These are phyloP conservation scores for Pleodorina starrii DNA, from an alignment of 139 green algal genomes.

Conservation along the genomic window DNA sequence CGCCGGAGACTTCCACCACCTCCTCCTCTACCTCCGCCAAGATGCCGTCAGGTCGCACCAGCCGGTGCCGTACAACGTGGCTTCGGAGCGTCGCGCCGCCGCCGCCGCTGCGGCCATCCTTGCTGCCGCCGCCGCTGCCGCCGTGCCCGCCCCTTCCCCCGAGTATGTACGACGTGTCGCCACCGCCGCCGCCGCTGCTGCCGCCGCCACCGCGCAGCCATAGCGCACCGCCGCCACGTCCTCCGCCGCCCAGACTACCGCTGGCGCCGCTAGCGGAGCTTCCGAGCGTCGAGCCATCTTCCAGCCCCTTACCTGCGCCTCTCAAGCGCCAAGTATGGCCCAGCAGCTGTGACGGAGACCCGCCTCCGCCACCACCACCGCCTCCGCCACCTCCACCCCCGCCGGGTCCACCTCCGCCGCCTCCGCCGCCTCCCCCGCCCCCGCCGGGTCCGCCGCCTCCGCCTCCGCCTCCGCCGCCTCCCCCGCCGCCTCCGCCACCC, in stretches of 20 bases:
- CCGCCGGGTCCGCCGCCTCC: neutral
- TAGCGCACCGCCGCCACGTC: neutral
- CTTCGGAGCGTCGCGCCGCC: constrained; percentile 31
- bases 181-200: neutral
- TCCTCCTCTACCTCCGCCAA: constrained; percentile 46
- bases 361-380: neutral
- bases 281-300: no score
- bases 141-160: neutral
- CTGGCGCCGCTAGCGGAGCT: neutral
- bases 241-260: neutral
- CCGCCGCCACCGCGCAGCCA: neutral
- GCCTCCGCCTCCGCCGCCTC: neutral
- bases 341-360: neutral
- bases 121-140: neutral
- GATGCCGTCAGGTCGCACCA: constrained; percentile 7
- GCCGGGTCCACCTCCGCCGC: neutral
- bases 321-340: neutral
- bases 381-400: neutral
- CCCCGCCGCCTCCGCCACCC: neutral
- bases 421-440: neutral
- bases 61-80: constrained; percentile 2
- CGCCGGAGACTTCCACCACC: constrained; percentile 28
- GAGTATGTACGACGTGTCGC: neutral
- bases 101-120: neutral
- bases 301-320: neutral